phyloP scores from a whole-genome alignment of 2,329 filamentous ascomycete genomes.

The Botrytis fragariae region DNA sequence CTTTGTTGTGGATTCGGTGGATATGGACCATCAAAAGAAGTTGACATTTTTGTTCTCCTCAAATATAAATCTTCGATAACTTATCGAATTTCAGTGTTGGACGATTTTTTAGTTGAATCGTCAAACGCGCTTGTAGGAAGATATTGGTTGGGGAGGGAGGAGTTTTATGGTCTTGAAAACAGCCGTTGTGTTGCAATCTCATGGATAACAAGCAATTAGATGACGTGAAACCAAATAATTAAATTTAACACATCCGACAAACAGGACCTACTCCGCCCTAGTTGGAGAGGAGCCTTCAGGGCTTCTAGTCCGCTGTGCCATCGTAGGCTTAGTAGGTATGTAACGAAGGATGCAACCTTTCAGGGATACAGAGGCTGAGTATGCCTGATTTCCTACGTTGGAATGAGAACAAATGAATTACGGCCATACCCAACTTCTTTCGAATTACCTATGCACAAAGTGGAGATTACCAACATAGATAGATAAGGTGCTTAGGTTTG shows the following conservation, averaged over 20 bases:
- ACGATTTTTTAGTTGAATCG: not conserved
- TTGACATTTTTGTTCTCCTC: not conserved
- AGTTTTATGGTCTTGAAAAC: slow-evolving; percentile 11
- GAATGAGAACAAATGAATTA: not conserved
- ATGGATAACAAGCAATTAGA: not conserved
- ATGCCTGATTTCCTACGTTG: slow-evolving; percentile 1
- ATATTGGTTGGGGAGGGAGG: not conserved
- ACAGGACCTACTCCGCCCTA: slow-evolving; percentile 11
- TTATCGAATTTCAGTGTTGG: not conserved
- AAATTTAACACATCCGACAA: slow-evolving; percentile 11
- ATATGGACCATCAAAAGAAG: slow-evolving; percentile 16
- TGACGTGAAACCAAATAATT: slow-evolving; percentile 13
- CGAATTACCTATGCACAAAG: slow-evolving; percentile 4
- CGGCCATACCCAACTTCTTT: not conserved
- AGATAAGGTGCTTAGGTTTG: not conserved
- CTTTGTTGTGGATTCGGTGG: slow-evolving; percentile 16
- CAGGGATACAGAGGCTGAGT: slow-evolving; percentile 17
- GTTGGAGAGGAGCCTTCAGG: slow-evolving; percentile 17
- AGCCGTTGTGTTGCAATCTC: not conserved
- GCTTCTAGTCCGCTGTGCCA: slow-evolving; percentile 17
- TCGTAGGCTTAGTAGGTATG: slow-evolving; percentile 12
- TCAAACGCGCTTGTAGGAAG: not conserved
- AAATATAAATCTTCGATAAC: slow-evolving; percentile 1
- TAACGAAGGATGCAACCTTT: slow-evolving; percentile 16
- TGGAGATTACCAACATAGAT: slow-evolving; percentile 10